phyloP scores from a whole-genome alignment of 2,329 filamentous ascomycete genomes.

The Diaporthe helianthi region DNA sequence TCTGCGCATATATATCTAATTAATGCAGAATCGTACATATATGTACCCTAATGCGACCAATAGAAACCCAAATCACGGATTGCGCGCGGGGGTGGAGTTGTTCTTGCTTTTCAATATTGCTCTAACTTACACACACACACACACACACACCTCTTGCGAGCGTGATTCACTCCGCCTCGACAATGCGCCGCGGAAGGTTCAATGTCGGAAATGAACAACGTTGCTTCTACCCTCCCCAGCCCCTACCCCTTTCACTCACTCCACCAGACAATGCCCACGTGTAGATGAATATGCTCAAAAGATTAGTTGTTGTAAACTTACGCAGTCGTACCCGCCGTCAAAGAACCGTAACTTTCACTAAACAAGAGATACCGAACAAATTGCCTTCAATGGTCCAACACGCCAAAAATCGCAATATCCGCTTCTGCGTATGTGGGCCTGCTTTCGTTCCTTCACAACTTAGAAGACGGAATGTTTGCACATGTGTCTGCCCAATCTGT shows the following conservation, averaged over 20 bases:
- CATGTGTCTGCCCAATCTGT: too few species aligned
- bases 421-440: too few species aligned
- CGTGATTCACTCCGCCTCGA: background rate
- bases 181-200: background rate
- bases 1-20: background rate
- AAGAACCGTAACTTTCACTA: background rate
- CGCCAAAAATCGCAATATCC: too few species aligned
- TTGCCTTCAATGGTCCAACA: background rate
- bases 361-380: background rate
- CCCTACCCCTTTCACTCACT: too few species aligned
- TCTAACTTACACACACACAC: background rate
- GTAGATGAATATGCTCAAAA: background rate
- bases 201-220: background rate
- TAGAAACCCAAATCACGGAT: background rate
- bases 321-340: background rate
- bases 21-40: background rate
- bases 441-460: too few species aligned
- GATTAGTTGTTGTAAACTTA: background rate
- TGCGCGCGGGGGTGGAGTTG: background rate
- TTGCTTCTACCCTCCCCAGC: conserved; percentile 13
- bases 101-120: too few species aligned
- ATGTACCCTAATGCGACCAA: background rate
- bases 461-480: too few species aligned
- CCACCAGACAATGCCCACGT: too few species aligned
- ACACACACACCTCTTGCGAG: too few species aligned